Percentiles rank a stretch among this genome's conserved stretches.
Evolutionary conservation across 371 early-diverging fungal species (phyloP).

Genomic region (Apophysomyces ossiformis): DNA sequence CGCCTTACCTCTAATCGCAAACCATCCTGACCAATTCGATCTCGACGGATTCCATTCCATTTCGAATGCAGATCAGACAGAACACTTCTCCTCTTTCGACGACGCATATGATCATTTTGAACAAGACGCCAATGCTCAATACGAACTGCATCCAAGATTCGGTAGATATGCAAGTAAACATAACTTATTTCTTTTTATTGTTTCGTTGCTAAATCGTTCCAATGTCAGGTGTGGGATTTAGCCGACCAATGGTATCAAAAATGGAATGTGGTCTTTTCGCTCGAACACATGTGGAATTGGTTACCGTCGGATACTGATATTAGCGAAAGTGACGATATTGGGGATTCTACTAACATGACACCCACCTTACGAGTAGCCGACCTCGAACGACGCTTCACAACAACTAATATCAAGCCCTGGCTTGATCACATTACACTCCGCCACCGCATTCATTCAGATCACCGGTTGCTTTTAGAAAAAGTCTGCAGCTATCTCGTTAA

Average conservation of each 20-base stretch:
- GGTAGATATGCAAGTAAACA: constrained; percentile 45
- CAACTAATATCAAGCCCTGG: constrained; percentile 36
- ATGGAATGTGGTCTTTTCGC: constrained; percentile 47
- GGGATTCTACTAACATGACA: constrained; percentile 13
- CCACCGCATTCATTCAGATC: constrained; percentile 41
- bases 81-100: constrained; percentile 13
- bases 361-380: neutral
- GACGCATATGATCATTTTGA: constrained; percentile 37
- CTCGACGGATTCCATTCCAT: constrained; percentile 40
- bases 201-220: constrained; percentile 5
- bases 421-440: constrained; percentile 32
- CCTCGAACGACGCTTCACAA: constrained; percentile 20
- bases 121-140: constrained; percentile 36
- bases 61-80: constrained; percentile 15
- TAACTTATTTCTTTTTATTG: constrained; percentile 20
- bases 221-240: constrained; percentile 47
- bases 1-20: constrained; percentile 38
- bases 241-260: constrained; percentile 56
- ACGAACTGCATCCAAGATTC: constrained; percentile 48
- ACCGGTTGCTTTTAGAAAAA: constrained; percentile 35
- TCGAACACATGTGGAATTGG: constrained; percentile 55
- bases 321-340: constrained; percentile 15
- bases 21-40: constrained; percentile 32
- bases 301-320: constrained; percentile 1
- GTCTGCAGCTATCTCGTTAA: constrained; percentile 35